Evolutionary conservation across 208 protist species (phyloP).

Genomic region (Trypanosoma melophagium): DNA sequence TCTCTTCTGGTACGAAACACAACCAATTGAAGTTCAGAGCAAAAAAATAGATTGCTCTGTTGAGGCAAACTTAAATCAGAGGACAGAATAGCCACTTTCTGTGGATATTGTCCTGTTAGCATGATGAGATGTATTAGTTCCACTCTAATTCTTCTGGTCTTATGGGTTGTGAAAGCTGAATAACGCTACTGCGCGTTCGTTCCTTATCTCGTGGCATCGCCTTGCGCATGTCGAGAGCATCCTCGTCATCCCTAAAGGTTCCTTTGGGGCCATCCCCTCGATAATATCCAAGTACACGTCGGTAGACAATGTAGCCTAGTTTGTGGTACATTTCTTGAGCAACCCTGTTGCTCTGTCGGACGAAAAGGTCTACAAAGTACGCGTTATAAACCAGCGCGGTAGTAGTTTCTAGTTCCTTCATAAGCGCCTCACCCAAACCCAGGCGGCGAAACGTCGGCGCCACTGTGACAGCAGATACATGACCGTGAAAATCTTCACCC

Average conservation of each 20-base stretch:
- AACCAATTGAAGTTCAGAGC: too few species aligned
- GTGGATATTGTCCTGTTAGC: too few species aligned
- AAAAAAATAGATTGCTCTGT: too few species aligned
- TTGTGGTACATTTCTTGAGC: constrained; percentile 98
- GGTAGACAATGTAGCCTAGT: constrained; percentile 97
- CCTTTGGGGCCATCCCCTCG: constrained; percentile 55
- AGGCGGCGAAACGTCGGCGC: constrained; percentile 96
- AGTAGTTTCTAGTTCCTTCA: constrained; percentile 94
- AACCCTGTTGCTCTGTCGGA: constrained; percentile 96
- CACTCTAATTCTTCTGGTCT: constrained; percentile 87
- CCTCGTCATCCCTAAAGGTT: constrained; percentile 73
- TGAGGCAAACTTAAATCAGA: too few species aligned
- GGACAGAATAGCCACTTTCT: too few species aligned
- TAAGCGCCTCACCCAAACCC: constrained; percentile 93
- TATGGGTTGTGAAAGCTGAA: constrained; percentile 70
- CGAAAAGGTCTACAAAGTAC: constrained; percentile 99
- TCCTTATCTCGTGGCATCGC: constrained; percentile 91
- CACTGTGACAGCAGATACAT: constrained; percentile 99
- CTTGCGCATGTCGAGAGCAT: constrained; percentile 97
- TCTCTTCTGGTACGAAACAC: too few species aligned
- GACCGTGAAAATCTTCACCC: constrained; percentile 96
- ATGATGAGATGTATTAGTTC: constrained; percentile 33
- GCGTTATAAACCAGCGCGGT: constrained; percentile 87
- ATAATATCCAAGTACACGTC: constrained; percentile 90
- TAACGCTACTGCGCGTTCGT: constrained; percentile 69